Evolutionary conservation across 352 stramenopile species (phyloP).

Genomic region (Globisporangium paroecandrum): DNA sequence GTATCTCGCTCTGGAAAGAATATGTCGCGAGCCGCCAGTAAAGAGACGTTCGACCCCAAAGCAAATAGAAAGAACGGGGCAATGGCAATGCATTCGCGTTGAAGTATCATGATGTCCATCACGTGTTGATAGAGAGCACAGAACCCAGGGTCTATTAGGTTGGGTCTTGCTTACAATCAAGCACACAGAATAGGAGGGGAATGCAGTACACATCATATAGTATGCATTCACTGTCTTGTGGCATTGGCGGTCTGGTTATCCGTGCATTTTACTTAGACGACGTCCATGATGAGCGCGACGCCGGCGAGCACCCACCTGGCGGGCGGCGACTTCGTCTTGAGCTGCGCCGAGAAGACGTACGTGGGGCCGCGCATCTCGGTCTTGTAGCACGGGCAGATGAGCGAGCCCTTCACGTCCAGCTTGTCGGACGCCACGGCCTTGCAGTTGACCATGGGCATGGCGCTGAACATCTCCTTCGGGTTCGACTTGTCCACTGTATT

Average conservation of each 20-base stretch:
- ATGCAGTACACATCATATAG: no score
- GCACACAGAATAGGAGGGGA: no score
- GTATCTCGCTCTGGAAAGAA: constrained; percentile 39
- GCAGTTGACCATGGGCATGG: constrained; percentile 98
- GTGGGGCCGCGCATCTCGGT: constrained; percentile 95
- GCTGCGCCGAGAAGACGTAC: constrained; percentile 96
- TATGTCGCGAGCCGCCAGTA: constrained; percentile 22
- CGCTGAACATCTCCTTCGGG: constrained; percentile 98
- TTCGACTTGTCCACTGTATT: constrained; percentile 93
- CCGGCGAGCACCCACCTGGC: constrained; percentile 94
- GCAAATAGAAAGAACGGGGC: not conserved
- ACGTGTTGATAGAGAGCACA: no score
- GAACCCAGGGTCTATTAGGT: no score
- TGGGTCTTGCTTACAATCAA: no score
- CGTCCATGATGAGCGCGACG: constrained; percentile 95
- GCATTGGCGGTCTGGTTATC: no score
- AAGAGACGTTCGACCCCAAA: constrained; percentile 1
- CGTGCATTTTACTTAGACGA: constrained; percentile 28
- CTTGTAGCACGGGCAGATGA: constrained; percentile 96
- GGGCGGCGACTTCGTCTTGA: constrained; percentile 95
- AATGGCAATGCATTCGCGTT: constrained; percentile 3
- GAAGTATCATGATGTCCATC: no score
- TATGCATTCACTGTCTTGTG: no score
- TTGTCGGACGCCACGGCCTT: constrained; percentile 95
- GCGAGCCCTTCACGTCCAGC: constrained; percentile 93